Evolutionary conservation across 139 green algal genomes (phyloP), one percentile per base, ranked within the genome.

Genomic region (Micractinium conductrix): DNA sequence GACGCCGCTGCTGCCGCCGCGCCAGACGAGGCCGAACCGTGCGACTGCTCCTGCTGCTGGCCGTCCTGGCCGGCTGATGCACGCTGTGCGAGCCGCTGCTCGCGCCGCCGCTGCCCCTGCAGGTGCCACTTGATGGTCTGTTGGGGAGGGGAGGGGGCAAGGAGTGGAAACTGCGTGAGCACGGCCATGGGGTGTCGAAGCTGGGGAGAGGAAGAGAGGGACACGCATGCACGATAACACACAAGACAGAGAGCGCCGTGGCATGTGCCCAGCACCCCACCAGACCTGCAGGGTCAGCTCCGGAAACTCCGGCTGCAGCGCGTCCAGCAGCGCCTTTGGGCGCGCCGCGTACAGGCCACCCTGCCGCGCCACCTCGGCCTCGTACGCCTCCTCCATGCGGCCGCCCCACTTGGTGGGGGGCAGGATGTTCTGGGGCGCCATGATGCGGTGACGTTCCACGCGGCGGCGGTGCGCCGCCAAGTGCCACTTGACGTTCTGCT

Each of bases 281-380:
- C 48, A 58, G 70, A 78, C 33, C 42, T 78, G 70, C 70, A 78
- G 70, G 28, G 70, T 78, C 8, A 78, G 70, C 26, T 78, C 70
- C 7, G 70, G 70, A 28, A 78, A 78, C 70, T 78, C 42, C 21
- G 70, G 28, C 70, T 78, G 70, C 42, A 78, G 70, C 70, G 42
- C 26, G 42, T 78, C 70, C 42, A 78, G 70, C 70, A 78, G 28
- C 70, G 30, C 24, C 70, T 78, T 78, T 42, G 70, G 70, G 19
- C 45, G 70, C 42, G 70, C 70, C 28, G 35, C 44, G 43, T 78
- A 43, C 42, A 78, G 44, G 28, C 70, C 70, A 14, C 70, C 70
- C 70, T 58, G 70, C 70, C 45, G 70, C 70, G 70, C 43, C 42
- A 78, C 70, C 43, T 22, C 70, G 6, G 10, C 70, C 70, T 78